These are phyloP conservation scores for Apiotrichum montevideense DNA, from an alignment of 1,284 basidiomycete species.

Conservation along the genomic window DNA sequence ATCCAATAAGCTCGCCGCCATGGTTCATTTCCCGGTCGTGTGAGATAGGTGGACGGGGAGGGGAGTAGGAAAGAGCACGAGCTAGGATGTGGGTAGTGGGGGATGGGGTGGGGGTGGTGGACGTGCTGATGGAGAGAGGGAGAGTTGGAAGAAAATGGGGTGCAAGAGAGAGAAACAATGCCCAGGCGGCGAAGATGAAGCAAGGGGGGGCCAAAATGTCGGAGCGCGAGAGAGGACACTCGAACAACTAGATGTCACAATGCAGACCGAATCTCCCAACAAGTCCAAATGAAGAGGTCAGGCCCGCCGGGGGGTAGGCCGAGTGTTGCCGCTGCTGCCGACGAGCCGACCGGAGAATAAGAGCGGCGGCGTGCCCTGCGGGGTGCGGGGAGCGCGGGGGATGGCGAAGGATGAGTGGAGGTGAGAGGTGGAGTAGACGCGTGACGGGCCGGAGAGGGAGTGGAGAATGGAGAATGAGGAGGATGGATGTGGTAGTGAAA, in stretches of 20 bases:
- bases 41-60: neutral
- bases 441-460: no score
- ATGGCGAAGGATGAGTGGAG: no score
- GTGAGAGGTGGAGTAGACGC: no score
- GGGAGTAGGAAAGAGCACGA: neutral
- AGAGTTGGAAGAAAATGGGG: neutral
- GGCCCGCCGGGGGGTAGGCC: neutral
- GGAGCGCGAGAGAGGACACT: no score
- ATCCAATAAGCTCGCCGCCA: slow-evolving; percentile 30
- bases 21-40: slow-evolving; percentile 11
- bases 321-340: neutral
- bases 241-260: no score
- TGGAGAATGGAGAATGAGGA: no score
- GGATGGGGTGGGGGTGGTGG: neutral
- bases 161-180: neutral
- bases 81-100: neutral
- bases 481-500: no score
- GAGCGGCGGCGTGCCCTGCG: no score
- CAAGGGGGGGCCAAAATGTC: no score
- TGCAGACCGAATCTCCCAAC: no score
- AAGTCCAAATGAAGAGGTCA: neutral
- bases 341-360: neutral
- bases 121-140: neutral
- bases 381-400: no score
- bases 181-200: no score